Evolutionary conservation across 2,329 filamentous ascomycete species (phyloP), one percentile per base, ranked within the genome.

Genomic region (Phyllosticta citrichinensis): DNA sequence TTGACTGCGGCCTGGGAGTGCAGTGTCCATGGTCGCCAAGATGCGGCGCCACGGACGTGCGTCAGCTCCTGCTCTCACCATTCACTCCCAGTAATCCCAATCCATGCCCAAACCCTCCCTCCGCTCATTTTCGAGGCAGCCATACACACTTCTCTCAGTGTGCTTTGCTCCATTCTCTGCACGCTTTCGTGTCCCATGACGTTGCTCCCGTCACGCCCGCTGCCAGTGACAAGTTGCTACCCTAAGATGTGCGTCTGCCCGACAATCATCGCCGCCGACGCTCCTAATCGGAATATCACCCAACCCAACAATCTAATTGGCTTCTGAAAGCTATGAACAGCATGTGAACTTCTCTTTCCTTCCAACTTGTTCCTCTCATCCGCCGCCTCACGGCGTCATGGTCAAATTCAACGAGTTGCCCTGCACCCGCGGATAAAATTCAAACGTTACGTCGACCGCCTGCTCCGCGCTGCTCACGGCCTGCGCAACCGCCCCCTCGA

Each of bases 381-480:
- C n/a, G 22, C 19, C 55, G 17, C 33, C 30, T 57, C 61, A 76
- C 14, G 78, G 73, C 12, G 70, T 77, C 60, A 82, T 68, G 2
- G 75, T 81, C 61, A 79, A 81, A 57, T 80, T 78, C 6, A 77
- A 73, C 0, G 69, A 69, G 68, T 83, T 84, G 25, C 75, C 77
- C 5, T 69, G 68, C 11, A 78, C 77, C 14, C 82, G 71, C 0
- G 81, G 81, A 65, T 76, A 83, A 64, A 83, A 82, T 69, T 84
- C 82, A 63, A 83, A 77, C 0, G 75, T 81, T 60, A 84, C 80
- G 0, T 73, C 76, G 0, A 78, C 77, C 4, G 71, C 69, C 66
- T 77, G 69, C 0, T 76, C 77, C 1, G 75, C 74, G 3, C 72
- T 68, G 35, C 80, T 72, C 6, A 84, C 79, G 0, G 75, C 76